Evolutionary conservation across 73 alveolate genomes (phyloP).

Genomic region (Stentor roeselii): DNA sequence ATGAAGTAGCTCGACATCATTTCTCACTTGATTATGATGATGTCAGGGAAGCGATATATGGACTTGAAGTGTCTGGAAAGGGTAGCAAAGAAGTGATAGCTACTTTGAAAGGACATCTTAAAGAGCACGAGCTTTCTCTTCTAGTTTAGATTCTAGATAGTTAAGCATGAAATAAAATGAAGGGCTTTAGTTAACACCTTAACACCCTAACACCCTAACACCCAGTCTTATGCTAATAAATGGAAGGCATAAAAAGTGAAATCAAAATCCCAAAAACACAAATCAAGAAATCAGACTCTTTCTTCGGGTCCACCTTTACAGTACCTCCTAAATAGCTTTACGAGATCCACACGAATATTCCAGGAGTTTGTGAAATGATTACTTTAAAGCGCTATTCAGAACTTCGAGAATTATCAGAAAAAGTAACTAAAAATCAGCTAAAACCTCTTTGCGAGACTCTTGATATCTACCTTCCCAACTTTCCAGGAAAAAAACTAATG

Average conservation of each 20-base stretch:
- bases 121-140: neutral
- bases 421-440: neutral
- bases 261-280: neutral
- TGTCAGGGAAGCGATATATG: conserved; percentile 6
- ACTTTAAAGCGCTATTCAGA: neutral
- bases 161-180: neutral
- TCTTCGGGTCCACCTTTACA: neutral
- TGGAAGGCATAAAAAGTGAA: no score
- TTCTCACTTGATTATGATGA: neutral
- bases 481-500: neutral
- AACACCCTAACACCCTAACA: no score
- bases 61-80: conserved; percentile 4
- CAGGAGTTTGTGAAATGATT: neutral
- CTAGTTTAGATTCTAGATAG: neutral
- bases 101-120: neutral
- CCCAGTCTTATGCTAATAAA: no score
- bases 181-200: neutral
- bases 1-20: conserved; percentile 14
- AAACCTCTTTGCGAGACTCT: neutral
- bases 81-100: neutral
- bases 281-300: neutral
- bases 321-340: neutral
- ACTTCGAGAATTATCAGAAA: neutral
- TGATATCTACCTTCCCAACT: neutral
- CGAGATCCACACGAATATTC: neutral